Percentiles rank a stretch among this genome's conserved stretches.
Conservation (phyloP, 2,329 filamentous ascomycete genomes). For the Kalaharituber pfeilii region DNA sequence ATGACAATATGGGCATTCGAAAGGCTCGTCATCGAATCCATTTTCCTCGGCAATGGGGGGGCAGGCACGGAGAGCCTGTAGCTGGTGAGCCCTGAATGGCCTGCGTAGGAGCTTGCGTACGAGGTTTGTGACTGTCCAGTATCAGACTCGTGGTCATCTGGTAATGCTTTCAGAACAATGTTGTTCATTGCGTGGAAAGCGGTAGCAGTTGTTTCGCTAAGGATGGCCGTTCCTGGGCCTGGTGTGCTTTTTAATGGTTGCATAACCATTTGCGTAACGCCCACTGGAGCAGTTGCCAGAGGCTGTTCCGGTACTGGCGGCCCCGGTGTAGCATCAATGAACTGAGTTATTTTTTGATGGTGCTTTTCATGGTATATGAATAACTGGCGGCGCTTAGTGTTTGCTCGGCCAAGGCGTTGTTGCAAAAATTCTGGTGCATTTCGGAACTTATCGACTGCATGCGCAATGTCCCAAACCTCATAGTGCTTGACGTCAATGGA, state of each 20-base stretch:
- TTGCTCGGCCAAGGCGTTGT: conserved; percentile 24
- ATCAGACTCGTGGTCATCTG: conserved; percentile 8
- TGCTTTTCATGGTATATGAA: conserved; percentile 26
- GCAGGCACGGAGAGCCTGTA: conserved; percentile 19
- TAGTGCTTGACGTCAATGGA: conserved; percentile 23
- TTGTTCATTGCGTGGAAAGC: not conserved
- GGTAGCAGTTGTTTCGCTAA: not conserved
- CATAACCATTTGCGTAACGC: not conserved
- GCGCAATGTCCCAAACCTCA: conserved; percentile 22
- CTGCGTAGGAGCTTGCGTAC: conserved; percentile 21
- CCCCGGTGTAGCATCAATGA: conserved; percentile 12
- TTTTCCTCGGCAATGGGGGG: conserved; percentile 17
- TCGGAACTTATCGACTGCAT: conserved; percentile 22
- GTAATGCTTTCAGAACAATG: not conserved
- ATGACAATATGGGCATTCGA: conserved; percentile 25
- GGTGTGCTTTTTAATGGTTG: not conserved
- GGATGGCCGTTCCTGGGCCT: not conserved
- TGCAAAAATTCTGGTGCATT: conserved; percentile 11
- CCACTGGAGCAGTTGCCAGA: too few relatives aligned
- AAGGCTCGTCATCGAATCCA: conserved; percentile 20
- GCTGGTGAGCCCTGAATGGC: not conserved
- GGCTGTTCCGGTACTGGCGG: not conserved
- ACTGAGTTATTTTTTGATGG: conserved; percentile 23
- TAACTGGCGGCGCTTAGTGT: conserved; percentile 25
- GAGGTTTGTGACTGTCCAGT: conserved; percentile 23